A percentile compares a stretch with the other conserved stretches of the same genome.
Evolutionary conservation across 1,284 basidiomycete species (phyloP).

Genomic region (Moesziomyces sp.): DNA sequence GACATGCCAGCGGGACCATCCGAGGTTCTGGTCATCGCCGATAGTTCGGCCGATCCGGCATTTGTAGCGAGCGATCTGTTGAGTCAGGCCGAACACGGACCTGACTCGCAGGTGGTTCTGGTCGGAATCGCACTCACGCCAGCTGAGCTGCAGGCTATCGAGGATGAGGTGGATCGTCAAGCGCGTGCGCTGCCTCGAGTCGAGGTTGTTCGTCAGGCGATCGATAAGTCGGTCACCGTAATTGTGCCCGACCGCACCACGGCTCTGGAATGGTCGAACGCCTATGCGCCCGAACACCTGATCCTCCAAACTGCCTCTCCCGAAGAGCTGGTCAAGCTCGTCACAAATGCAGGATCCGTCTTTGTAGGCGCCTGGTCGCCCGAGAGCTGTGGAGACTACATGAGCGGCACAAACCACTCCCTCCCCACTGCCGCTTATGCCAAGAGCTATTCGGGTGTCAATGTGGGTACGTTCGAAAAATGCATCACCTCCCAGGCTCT

Average conservation of each 20-base stretch:
- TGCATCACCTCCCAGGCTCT: conserved; percentile 97
- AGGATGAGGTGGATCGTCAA: conserved; percentile 86
- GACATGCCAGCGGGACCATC: conserved; percentile 99
- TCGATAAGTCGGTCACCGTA: conserved; percentile 91
- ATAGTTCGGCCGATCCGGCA: conserved; percentile 82
- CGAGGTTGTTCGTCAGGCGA: conserved; percentile 88
- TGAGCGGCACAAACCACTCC: conserved; percentile 98
- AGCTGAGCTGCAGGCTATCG: conserved; percentile 78
- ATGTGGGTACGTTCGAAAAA: conserved; percentile 97
- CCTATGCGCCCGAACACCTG: conserved; percentile 84
- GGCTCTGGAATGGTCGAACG: conserved; percentile 89
- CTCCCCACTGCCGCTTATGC: conserved; percentile 79
- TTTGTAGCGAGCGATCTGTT: conserved; percentile 97
- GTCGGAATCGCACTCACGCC: conserved; percentile 80
- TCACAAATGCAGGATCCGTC: conserved; percentile 79
- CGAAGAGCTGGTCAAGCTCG: conserved; percentile 56
- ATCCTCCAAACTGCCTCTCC: conserved; percentile 60
- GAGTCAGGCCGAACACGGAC: conserved; percentile 94
- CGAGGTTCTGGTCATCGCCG: conserved; percentile 75
- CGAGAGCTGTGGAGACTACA: conserved; percentile 98
- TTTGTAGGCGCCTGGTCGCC: conserved; percentile 81
- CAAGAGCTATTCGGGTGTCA: conserved; percentile 96
- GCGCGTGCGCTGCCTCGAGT: conserved; percentile 87
- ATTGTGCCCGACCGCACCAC: conserved; percentile 77
- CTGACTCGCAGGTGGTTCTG: conserved; percentile 96